A percentile compares a stretch with the other conserved stretches of the same genome.
These are phyloP conservation scores for Aquilaria agallochum DNA, from an alignment of 441 rosid species.

Conservation along the genomic window DNA sequence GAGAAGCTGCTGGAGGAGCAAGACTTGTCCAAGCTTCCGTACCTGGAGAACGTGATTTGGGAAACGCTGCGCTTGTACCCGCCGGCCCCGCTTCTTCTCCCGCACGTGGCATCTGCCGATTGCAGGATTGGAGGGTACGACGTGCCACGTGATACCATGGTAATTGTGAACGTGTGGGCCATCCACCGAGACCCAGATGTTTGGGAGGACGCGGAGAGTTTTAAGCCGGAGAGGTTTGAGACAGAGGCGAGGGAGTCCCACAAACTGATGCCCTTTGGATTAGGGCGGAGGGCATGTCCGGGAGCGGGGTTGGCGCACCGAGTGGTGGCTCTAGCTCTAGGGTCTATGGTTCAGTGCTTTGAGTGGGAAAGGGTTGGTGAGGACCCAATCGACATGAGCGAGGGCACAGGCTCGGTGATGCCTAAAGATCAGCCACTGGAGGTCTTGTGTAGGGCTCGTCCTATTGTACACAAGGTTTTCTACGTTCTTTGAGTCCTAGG, in stretches of 20 bases:
- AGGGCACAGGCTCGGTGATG: conserved; percentile 22
- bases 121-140: conserved; percentile 2
- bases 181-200: conserved; percentile 28
- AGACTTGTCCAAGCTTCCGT: conserved; percentile 2
- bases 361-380: conserved; percentile 22
- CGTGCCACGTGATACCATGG: background rate
- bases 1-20: conserved; percentile 1
- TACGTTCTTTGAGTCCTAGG: too few relatives aligned
- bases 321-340: conserved; percentile 24
- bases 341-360: conserved; percentile 30
- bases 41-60: conserved; percentile 10
- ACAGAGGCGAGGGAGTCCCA: conserved; percentile 15
- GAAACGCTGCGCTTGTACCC: conserved; percentile 15
- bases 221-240: conserved; percentile 39
- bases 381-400: conserved; percentile 27
- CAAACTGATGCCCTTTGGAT: conserved; percentile 4
- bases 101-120: conserved; percentile 15
- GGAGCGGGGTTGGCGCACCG: conserved; percentile 27
- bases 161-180: background rate
- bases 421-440: conserved; percentile 27
- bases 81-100: conserved; percentile 13
- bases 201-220: conserved; percentile 28
- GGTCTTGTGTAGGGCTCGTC: conserved; percentile 23
- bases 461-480: background rate
- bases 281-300: conserved; percentile 31